Conservation (phyloP, 1,284 basidiomycete species). For the Cutaneotrichosporon sp. region DNA sequence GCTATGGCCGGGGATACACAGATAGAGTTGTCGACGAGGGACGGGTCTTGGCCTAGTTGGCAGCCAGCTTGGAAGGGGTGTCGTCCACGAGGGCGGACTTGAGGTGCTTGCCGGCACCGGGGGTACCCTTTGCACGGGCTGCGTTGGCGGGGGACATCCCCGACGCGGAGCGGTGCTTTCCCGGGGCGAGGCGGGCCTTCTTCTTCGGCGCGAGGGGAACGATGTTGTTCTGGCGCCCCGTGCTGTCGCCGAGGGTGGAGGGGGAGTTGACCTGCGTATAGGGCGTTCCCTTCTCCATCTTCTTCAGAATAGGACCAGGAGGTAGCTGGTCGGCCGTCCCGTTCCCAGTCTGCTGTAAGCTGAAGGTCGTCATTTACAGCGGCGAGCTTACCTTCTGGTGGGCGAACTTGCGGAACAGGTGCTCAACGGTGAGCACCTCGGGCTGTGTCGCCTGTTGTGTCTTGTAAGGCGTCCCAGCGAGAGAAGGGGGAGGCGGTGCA, state of each 20-base stretch:
- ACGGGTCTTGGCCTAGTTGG: too few relatives aligned
- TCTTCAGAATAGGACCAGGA: too few relatives aligned
- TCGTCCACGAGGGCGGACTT: conserved; percentile 12
- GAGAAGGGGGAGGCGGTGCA: neutral
- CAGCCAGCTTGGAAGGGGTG: neutral
- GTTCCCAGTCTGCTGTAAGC: conserved; percentile 1
- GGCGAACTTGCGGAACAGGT: conserved; percentile 36
- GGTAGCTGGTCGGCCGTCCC: too few relatives aligned
- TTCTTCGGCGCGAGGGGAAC: neutral
- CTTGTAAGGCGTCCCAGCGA: neutral
- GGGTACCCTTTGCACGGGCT: conserved; percentile 31
- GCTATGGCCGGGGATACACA: too few relatives aligned
- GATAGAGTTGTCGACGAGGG: too few relatives aligned
- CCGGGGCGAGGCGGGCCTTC: neutral
- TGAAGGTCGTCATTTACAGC: too few relatives aligned
- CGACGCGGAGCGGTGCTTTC: neutral
- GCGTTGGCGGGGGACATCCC: neutral
- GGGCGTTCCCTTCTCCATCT: neutral
- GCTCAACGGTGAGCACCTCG: conserved; percentile 36
- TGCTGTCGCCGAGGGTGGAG: conserved; percentile 6
- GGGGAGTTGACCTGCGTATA: neutral
- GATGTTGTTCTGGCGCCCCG: conserved; percentile 3
- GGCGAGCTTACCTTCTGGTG: conserved; percentile 7
- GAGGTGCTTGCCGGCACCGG: conserved; percentile 36
- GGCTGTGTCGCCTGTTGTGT: neutral